phyloP scores from a whole-genome alignment of 1,139 yeast species.

The Spathaspora sp. region DNA sequence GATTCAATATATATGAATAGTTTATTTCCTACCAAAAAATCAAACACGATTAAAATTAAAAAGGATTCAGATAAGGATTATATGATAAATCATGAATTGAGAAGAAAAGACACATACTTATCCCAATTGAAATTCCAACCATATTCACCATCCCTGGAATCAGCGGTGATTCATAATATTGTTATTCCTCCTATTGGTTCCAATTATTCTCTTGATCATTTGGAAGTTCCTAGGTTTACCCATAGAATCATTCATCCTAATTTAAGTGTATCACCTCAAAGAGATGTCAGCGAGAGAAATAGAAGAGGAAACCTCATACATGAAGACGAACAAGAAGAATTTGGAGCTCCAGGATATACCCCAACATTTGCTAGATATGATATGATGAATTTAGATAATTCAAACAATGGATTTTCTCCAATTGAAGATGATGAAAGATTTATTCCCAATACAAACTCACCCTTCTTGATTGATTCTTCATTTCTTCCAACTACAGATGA shows the following conservation, averaged over 20 bases:
- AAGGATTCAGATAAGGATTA: slow-evolving; percentile 6
- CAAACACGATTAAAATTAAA: slow-evolving; percentile 10
- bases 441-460: neutral
- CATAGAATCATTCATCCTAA: slow-evolving; percentile 15
- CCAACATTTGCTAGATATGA: slow-evolving; percentile 13
- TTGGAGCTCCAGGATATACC: neutral
- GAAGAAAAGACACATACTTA: slow-evolving; percentile 4
- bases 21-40: slow-evolving; percentile 8
- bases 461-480: neutral
- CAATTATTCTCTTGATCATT: slow-evolving; percentile 5
- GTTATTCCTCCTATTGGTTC: slow-evolving; percentile 15
- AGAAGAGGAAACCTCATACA: neutral
- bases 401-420: slow-evolving; percentile 11
- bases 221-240: slow-evolving; percentile 10
- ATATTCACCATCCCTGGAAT: slow-evolving; percentile 8
- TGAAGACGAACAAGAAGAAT: neutral
- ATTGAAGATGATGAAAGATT: slow-evolving; percentile 5
- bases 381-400: slow-evolving; percentile 12
- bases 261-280: neutral
- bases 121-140: slow-evolving; percentile 8
- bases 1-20: slow-evolving; percentile 9
- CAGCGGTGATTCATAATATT: slow-evolving; percentile 12
- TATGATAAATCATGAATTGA: neutral
- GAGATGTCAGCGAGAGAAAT: neutral
- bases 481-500: slow-evolving; percentile 3